Percentiles rank a stretch among this genome's conserved stretches.
phyloP scores from a whole-genome alignment of 768 basidiomycete species.

The Krasilnikovozyma curviuscula region DNA sequence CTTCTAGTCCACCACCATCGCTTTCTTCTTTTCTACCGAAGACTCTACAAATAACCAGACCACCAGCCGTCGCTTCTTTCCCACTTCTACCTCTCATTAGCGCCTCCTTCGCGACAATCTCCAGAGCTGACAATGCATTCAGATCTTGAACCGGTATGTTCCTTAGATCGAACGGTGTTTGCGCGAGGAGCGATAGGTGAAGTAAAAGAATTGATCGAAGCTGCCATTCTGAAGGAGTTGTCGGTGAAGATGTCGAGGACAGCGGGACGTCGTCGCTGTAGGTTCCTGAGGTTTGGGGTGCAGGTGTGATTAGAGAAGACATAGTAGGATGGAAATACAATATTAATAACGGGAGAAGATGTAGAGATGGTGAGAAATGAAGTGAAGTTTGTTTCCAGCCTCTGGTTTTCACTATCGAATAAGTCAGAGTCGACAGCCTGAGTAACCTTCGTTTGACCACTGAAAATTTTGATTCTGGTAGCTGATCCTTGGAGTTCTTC shows the following conservation, averaged over 20 bases:
- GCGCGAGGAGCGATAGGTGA: conserved; percentile 87
- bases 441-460: background rate
- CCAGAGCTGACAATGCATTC: background rate
- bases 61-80: conserved; percentile 66
- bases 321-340: conserved; percentile 88
- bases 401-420: too few species aligned
- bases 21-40: conserved; percentile 53
- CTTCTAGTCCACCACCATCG: conserved; percentile 13
- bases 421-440: background rate
- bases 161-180: conserved; percentile 74
- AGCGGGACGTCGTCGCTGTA: conserved; percentile 24
- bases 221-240: conserved; percentile 45
- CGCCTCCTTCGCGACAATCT: too few species aligned
- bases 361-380: background rate
- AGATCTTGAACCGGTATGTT: background rate
- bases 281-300: conserved; percentile 29
- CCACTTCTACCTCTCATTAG: conserved; percentile 30
- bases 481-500: background rate
- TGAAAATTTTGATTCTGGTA: background rate
- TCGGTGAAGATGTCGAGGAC: conserved; percentile 16
- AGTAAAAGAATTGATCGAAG: conserved; percentile 64
- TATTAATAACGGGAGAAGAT: conserved; percentile 32
- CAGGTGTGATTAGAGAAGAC: conserved; percentile 49
- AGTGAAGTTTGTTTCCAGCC: background rate
- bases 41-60: conserved; percentile 56